Evolutionary conservation across 2,329 filamentous ascomycete species (phyloP).

Genomic region (Drechslera avenae): DNA sequence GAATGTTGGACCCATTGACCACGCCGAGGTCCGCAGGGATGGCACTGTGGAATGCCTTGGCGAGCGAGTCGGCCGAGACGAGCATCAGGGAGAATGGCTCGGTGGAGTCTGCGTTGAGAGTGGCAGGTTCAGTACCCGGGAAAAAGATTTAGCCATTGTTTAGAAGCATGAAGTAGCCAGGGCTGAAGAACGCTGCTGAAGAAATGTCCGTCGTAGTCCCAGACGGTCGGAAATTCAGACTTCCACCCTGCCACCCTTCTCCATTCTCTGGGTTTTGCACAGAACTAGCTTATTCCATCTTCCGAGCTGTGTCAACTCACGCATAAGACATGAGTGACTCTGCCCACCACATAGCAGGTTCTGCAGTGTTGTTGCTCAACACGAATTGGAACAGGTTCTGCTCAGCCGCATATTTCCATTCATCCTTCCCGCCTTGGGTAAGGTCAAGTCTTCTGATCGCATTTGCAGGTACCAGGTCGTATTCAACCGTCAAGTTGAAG

Average conservation of each 20-base stretch:
- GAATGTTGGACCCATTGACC: not conserved
- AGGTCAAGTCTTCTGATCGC: not conserved
- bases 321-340: conserved; percentile 5
- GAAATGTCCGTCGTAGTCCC: no score
- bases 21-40: not conserved
- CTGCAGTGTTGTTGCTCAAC: conserved; percentile 1
- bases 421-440: not conserved
- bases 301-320: not conserved
- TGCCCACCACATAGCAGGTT: conserved; percentile 8
- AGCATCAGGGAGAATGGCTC: no score
- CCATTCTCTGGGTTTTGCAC: not conserved
- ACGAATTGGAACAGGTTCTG: conserved; percentile 4
- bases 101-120: no score
- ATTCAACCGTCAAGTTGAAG: conserved; percentile 1
- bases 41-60: no score
- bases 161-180: no score
- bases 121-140: no score
- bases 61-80: no score
- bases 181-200: no score
- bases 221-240: not conserved
- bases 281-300: not conserved
- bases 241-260: conserved; percentile 2
- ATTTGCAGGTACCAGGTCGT: conserved; percentile 3
- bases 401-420: conserved; percentile 1
- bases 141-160: no score